These are phyloP conservation scores for Ceratobasidium sp. DNA, from an alignment of 1,284 basidiomycete species.

Conservation along the genomic window DNA sequence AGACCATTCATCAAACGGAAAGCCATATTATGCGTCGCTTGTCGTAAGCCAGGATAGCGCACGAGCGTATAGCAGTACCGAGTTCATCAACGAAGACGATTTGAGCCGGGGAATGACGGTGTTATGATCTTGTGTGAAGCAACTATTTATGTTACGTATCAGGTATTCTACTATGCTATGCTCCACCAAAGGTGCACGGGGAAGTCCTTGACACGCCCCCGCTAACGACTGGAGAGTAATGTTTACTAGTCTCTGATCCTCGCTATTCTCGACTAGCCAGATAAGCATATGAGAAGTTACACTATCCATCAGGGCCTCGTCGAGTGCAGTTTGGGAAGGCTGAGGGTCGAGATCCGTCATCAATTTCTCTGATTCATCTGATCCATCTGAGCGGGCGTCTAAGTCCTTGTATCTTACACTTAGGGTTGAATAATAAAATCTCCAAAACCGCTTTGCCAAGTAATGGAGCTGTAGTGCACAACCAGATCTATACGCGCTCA, in stretches of 20 bases:
- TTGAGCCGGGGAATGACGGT: background rate
- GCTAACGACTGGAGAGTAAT: slow-evolving; percentile 3
- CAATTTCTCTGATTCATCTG: no score
- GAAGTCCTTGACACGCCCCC: background rate
- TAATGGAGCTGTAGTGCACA: background rate
- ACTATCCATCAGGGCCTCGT: background rate
- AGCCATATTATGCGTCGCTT: background rate
- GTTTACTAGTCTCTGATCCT: slow-evolving; percentile 3
- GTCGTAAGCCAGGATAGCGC: background rate
- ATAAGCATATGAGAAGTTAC: background rate
- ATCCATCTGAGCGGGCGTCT: no score
- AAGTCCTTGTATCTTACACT: no score
- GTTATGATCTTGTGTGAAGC: background rate
- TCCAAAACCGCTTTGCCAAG: no score
- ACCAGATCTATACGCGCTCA: background rate
- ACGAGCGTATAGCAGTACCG: background rate
- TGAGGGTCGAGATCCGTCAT: background rate
- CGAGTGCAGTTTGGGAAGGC: background rate
- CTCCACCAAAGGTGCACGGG: background rate
- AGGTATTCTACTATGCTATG: background rate
- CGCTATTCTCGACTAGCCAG: slow-evolving; percentile 7
- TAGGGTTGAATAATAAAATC: no score
- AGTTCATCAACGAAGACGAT: background rate
- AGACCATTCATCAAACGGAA: background rate
- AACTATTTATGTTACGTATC: background rate